Base-by-base conservation (phyloP, 345 rosid species). In the Hibiscus trionum region DNA sequence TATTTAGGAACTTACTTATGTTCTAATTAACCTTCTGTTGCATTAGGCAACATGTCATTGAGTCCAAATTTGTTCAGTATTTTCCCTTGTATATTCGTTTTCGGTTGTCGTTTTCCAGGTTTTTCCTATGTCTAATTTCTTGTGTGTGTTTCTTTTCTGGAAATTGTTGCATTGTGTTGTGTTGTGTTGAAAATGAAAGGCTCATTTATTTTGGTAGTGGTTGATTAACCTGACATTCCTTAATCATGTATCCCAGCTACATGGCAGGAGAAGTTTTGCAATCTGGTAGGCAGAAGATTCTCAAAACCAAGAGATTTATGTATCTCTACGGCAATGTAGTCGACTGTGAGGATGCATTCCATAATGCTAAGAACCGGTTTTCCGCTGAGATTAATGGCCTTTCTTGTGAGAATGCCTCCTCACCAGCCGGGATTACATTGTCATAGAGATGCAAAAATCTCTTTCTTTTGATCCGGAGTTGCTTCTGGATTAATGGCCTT, bases 331-430 rank as follows among this genome's bases (percentile, higher is more conserved):
- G 15, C 15, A 16, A 37, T 37, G 8, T 37, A 37, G 42, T 84
- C 64, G 77, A 80, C 61, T 93, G 94, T 21, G 75, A 85, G 82
- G 91, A 90, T 77, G 93, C 97, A 66, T 91, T 94, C 75, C 87
- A 74, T 49, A 82, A 72, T 77, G 91, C 91, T 37, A 91, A 91
- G 80, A 75, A 66, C 2, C 87, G 90, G n/a, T 91, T 83, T 75
- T 90, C 95, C 97, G 91, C 87, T 3, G 75, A 78, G 75, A 76
- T 86, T 60, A 86, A 86, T 79, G 88, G 87, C 49, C 58, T 78
- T 3, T 80, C 75, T 14, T 88, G 78, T 4, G 75, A 78, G 75
- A 76, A 29, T 2, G 31, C 31, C 31, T 29, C 31, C 31, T 29
- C 31, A 29, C 31, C 4, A 31, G 35, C 35, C 35, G 35, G 35